These are phyloP conservation scores for Pouteria glomerata DNA, from an alignment of 148 eudicot genomes.

Conservation along the genomic window DNA sequence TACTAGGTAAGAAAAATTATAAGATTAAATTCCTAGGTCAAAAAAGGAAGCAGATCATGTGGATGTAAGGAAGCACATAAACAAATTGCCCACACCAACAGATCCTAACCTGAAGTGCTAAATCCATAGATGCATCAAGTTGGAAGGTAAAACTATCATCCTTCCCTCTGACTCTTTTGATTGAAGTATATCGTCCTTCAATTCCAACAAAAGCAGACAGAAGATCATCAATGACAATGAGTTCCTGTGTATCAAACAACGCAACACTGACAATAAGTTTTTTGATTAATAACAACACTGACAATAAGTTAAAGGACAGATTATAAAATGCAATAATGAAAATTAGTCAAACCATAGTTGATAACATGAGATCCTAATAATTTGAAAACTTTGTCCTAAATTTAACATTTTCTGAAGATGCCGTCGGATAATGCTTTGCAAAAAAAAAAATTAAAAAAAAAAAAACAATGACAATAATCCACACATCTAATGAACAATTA, in stretches of 20 bases:
- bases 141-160: slow-evolving; percentile 46
- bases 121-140: slow-evolving; percentile 95
- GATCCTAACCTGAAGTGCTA: slow-evolving; percentile 75
- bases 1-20: neutral
- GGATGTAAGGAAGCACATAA: neutral
- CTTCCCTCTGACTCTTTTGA: slow-evolving; percentile 50
- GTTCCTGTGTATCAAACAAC: slow-evolving; percentile 50
- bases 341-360: neutral
- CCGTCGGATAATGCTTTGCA: neutral
- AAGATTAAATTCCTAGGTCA: neutral
- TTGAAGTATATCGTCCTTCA: slow-evolving; percentile 85
- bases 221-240: slow-evolving; percentile 89
- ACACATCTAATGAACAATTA: neutral
- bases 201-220: slow-evolving; percentile 83
- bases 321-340: neutral
- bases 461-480: neutral
- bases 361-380: neutral
- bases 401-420: neutral
- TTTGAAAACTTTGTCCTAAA: neutral
- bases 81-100: neutral
- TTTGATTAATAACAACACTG: slow-evolving; percentile 1
- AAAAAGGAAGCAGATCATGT: neutral
- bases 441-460: no score
- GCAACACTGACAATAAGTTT: no score
- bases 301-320: neutral